Evolutionary conservation across 768 basidiomycete genomes (phyloP).

Genomic region (Lactarius tabidus): DNA sequence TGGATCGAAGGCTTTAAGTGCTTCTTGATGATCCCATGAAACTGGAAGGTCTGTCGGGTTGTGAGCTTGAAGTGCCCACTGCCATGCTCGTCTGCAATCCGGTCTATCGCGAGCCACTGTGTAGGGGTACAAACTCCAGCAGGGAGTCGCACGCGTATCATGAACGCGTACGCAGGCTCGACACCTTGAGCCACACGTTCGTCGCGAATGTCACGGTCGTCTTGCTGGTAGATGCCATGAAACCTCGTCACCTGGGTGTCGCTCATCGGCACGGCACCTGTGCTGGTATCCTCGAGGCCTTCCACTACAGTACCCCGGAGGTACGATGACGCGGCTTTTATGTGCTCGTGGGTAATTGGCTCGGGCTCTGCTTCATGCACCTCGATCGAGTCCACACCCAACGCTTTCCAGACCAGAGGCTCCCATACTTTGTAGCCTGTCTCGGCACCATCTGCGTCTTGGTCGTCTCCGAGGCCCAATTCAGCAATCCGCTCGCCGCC

Average conservation of each 20-base stretch:
- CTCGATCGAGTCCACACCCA: conserved; percentile 87
- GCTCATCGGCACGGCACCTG: conserved; percentile 82
- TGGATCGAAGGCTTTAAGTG: conserved; percentile 98
- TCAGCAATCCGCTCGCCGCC: conserved; percentile 72
- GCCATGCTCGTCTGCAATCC: conserved; percentile 93
- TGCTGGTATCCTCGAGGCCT: conserved; percentile 79
- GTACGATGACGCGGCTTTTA: conserved; percentile 93
- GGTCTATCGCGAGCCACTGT: conserved; percentile 96
- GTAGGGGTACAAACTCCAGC: conserved; percentile 89
- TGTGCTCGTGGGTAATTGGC: conserved; percentile 97
- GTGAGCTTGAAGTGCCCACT: conserved; percentile 95
- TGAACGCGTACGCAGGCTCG: conserved; percentile 96
- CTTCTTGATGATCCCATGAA: conserved; percentile 97
- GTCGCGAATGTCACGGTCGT: conserved; percentile 97
- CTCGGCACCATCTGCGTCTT: conserved; percentile 92
- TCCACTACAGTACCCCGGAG: conserved; percentile 94
- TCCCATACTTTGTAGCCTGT: conserved; percentile 99
- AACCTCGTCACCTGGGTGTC: conserved; percentile 98
- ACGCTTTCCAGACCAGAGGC: conserved; percentile 84
- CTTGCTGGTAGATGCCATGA: conserved; percentile 95
- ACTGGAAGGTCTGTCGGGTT: conserved; percentile 97
- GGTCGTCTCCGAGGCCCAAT: conserved; percentile 91
- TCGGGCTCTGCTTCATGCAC: conserved; percentile 92
- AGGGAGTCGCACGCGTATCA: conserved; percentile 97
- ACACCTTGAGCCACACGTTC: conserved; percentile 89